These are phyloP conservation scores for Russula olivacea DNA, from an alignment of 768 basidiomycete species.

Conservation along the genomic window DNA sequence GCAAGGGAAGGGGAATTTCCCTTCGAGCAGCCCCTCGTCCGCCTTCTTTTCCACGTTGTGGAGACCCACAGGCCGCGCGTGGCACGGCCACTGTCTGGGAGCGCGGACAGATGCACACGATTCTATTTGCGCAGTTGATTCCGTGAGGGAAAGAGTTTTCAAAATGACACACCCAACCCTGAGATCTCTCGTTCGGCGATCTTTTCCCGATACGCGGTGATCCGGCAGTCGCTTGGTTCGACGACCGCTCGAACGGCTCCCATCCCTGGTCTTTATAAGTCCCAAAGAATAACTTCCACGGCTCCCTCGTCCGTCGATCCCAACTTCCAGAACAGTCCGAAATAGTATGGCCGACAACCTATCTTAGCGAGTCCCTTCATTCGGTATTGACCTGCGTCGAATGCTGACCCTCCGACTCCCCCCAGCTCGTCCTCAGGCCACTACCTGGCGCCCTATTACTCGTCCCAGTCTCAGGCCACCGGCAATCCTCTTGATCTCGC, in stretches of 20 bases:
- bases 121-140: slow-evolving; percentile 24
- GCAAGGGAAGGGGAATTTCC: background rate
- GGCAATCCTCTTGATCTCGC: slow-evolving; percentile 38
- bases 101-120: slow-evolving; percentile 11
- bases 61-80: slow-evolving; percentile 18
- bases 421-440: slow-evolving; percentile 29
- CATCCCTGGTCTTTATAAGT: slow-evolving; percentile 26
- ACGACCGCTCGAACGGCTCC: slow-evolving; percentile 26
- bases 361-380: slow-evolving; percentile 31
- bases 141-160: slow-evolving; percentile 18
- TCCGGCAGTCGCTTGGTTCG: slow-evolving; percentile 32
- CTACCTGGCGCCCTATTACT: slow-evolving; percentile 31
- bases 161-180: slow-evolving; percentile 23
- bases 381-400: background rate
- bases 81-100: slow-evolving; percentile 21
- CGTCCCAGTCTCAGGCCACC: slow-evolving; percentile 32
- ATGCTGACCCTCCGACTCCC: slow-evolving; percentile 18
- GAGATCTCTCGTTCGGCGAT: slow-evolving; percentile 30
- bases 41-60: slow-evolving; percentile 15
- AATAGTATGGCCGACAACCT: slow-evolving; percentile 33
- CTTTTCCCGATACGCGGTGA: slow-evolving; percentile 34
- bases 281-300: slow-evolving; percentile 30
- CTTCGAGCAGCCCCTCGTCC: background rate
- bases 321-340: slow-evolving; percentile 28
- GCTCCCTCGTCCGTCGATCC: slow-evolving; percentile 29